A percentile compares a stretch with the other conserved stretches of the same genome.
phyloP scores from a whole-genome alignment of 73 alveolate genomes.

The Paramecium octaurelia region DNA sequence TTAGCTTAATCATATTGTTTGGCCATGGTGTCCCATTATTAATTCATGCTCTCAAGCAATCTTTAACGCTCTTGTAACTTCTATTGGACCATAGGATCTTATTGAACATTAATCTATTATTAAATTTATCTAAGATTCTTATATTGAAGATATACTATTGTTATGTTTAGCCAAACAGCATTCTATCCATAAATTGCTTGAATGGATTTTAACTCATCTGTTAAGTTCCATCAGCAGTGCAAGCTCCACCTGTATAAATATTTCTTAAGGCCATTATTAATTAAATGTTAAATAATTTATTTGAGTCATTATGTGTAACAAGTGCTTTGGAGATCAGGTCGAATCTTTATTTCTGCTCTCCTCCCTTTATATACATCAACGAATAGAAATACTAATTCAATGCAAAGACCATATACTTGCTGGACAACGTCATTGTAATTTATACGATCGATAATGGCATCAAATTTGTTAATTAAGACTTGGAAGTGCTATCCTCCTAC shows the following conservation, averaged over 20 bases:
- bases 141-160: constrained; percentile 21
- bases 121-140: constrained; percentile 32
- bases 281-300: background rate
- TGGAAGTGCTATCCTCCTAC: background rate
- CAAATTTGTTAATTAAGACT: background rate
- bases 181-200: constrained; percentile 44
- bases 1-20: constrained; percentile 38
- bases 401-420: background rate
- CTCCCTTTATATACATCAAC: background rate
- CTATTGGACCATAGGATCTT: background rate
- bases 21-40: constrained; percentile 44
- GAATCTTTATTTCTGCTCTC: background rate
- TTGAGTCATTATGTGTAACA: background rate
- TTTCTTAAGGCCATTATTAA: background rate
- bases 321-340: background rate
- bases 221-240: constrained; percentile 53
- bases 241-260: constrained; percentile 53
- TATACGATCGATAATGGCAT: background rate
- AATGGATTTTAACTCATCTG: constrained; percentile 52
- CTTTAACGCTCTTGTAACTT: background rate
- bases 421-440: background rate
- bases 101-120: background rate
- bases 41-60: constrained; percentile 21
- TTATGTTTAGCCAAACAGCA: constrained; percentile 53
- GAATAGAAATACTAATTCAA: background rate